These are phyloP conservation scores for Liquidambar formosana DNA, from an alignment of 164 flowering plant genomes.

Conservation along the genomic window DNA sequence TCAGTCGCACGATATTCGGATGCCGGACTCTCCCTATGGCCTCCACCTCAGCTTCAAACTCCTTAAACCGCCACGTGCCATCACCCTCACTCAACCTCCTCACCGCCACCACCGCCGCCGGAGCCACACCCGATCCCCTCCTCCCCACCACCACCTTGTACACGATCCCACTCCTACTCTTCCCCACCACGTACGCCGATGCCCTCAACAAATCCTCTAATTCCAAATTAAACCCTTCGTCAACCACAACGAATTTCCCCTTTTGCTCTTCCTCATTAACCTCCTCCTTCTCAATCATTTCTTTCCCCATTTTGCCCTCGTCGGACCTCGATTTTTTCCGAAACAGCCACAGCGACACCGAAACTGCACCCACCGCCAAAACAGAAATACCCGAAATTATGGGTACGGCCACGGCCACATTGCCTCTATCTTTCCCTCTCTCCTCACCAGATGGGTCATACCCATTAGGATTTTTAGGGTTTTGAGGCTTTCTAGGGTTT, in stretches of 20 bases:
- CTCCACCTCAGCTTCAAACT: slow-evolving; percentile 86
- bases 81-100: slow-evolving; percentile 81
- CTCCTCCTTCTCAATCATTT: slow-evolving; percentile 15
- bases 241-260: slow-evolving; percentile 75
- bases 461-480: slow-evolving; percentile 26
- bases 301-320: slow-evolving; percentile 44
- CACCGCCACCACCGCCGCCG: slow-evolving; percentile 69
- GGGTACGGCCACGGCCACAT: slow-evolving; percentile 39
- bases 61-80: slow-evolving; percentile 62
- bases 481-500: slow-evolving; percentile 26
- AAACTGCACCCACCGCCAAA: slow-evolving; percentile 45
- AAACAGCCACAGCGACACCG: slow-evolving; percentile 56
- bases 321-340: slow-evolving; percentile 41
- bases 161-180: slow-evolving; percentile 88
- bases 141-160: slow-evolving; percentile 85
- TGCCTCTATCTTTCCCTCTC: slow-evolving; percentile 10
- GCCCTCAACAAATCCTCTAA: slow-evolving; percentile 96
- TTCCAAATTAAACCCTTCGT: slow-evolving; percentile 77
- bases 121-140: slow-evolving; percentile 31
- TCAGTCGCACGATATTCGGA: slow-evolving; percentile 73
- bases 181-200: slow-evolving; percentile 92
- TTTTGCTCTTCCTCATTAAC: slow-evolving; percentile 60
- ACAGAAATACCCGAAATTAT: slow-evolving; percentile 58
- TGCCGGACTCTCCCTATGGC: slow-evolving; percentile 69
- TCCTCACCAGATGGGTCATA: background rate